Base-by-base conservation (phyloP, 2,329 filamentous ascomycete species). In the Ambrosiella xylebori region DNA sequence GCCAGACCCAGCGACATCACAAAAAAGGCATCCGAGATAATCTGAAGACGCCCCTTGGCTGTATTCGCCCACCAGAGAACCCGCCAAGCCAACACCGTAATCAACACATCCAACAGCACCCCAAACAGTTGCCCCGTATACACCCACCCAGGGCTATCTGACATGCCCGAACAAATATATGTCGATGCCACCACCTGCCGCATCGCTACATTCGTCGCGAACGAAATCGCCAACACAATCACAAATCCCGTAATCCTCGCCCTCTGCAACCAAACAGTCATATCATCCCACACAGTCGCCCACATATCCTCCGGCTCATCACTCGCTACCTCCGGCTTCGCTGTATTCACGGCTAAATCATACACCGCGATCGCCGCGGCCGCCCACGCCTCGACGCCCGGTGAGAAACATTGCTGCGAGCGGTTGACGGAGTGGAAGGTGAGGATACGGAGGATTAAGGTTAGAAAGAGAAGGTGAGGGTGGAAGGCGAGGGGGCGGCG, bases 41-140 rank as follows among this genome's bases (percentile, higher is more conserved):
- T 72, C 8, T 69, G 71, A n/a, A 80, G 65, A 2, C 75, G 71
- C 38, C 67, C 65, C 61, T 71, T 75, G 5, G 73, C 72, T 0
- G 74, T 76, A 45, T 73, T 70, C 0, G 73, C 68, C 75, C 76
- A 78, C 11, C 72, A 71, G 4, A 80, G 65, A 3, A 77, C 68
- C 40, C 76, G 72, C 76, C 77, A 80, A 1, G 71, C 60, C 8
- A 77, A 64, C n/a, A 77, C 64, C 17, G 75, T 63, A 56, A 78
- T 73, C 44, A 66, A 58, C 6, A 72, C 70, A 62, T 80, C 77
- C 4, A 77, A 66, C 19, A 71, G 59, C 15, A 79, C 64, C 0
- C 74, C 74, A 1, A 70, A 15, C 53, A 71, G 61, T 61, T 79
- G 77, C 6, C 74, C 62, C n/a, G 68, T 61, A 0, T 74, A 61